These are phyloP conservation scores for Cochlearia excelsa DNA, from an alignment of 345 rosid genomes.

Conservation along the genomic window DNA sequence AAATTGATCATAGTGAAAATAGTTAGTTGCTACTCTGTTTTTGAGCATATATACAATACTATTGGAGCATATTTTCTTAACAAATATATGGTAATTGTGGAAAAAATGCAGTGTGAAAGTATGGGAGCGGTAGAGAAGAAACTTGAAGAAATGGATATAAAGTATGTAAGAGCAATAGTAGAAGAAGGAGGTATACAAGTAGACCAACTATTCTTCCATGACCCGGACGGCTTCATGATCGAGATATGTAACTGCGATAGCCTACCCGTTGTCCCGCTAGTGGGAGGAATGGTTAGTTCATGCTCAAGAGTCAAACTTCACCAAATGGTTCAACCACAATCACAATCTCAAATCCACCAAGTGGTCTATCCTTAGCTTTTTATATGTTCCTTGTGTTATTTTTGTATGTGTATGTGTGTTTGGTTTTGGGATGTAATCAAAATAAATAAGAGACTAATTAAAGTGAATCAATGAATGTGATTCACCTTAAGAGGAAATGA, in stretches of 20 bases:
- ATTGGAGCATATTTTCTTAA: too few relatives aligned
- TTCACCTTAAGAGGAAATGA: too few relatives aligned
- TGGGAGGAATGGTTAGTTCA: constrained; percentile 48
- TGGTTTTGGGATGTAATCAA: too few relatives aligned
- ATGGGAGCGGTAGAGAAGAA: constrained; percentile 76
- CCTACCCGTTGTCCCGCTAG: constrained; percentile 71
- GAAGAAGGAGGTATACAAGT: constrained; percentile 84
- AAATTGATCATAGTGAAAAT: too few relatives aligned
- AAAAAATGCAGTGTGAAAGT: constrained; percentile 62
- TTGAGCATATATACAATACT: not conserved
- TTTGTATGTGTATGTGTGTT: too few relatives aligned
- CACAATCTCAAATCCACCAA: constrained; percentile 24
- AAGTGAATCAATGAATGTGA: too few relatives aligned
- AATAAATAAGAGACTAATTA: too few relatives aligned
- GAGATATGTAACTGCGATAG: constrained; percentile 89
- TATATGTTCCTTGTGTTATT: too few relatives aligned
- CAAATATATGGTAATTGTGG: not conserved
- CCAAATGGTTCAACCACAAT: constrained; percentile 24
- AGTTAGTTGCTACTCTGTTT: not conserved
- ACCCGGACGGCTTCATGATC: constrained; percentile 89
- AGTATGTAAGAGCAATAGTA: constrained; percentile 53
- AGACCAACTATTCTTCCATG: constrained; percentile 89
- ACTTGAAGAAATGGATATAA: constrained; percentile 59
- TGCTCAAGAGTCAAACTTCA: constrained; percentile 51
- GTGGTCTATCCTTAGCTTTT: too few relatives aligned